These are phyloP conservation scores for Letharia lupina DNA, from an alignment of 495 filamentous ascomycete species.

Conservation along the genomic window DNA sequence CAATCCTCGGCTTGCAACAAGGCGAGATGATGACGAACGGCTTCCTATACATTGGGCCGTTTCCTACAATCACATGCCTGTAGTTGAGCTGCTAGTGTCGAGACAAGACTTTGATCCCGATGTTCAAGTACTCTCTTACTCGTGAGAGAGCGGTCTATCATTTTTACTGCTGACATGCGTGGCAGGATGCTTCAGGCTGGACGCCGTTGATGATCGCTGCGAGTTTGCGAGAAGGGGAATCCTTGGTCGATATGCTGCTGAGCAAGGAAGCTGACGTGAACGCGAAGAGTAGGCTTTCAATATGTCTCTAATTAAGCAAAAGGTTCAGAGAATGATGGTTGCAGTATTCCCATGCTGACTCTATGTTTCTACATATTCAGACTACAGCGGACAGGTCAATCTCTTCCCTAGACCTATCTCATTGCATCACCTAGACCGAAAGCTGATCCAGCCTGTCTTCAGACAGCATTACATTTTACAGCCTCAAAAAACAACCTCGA, in stretches of 20 bases:
- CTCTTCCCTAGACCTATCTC: background rate
- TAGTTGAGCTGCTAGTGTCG: constrained; percentile 60
- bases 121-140: constrained; percentile 49
- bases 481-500: constrained; percentile 83
- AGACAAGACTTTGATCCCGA: constrained; percentile 79
- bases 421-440: background rate
- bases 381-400: constrained; percentile 10
- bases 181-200: constrained; percentile 81
- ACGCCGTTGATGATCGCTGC: constrained; percentile 90
- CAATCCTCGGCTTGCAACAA: constrained; percentile 66
- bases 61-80: constrained; percentile 70
- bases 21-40: constrained; percentile 80
- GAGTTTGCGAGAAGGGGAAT: constrained; percentile 52
- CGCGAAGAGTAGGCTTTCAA: constrained; percentile 53
- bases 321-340: background rate
- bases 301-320: background rate
- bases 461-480: constrained; percentile 87
- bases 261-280: constrained; percentile 76
- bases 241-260: constrained; percentile 62
- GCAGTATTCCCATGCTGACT: background rate
- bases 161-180: background rate
- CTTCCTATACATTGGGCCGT: constrained; percentile 93
- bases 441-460: constrained; percentile 8
- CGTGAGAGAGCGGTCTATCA: background rate
- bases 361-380: background rate